phyloP scores from a whole-genome alignment of 1,139 yeast species.

The Debaryomyces sp. region DNA sequence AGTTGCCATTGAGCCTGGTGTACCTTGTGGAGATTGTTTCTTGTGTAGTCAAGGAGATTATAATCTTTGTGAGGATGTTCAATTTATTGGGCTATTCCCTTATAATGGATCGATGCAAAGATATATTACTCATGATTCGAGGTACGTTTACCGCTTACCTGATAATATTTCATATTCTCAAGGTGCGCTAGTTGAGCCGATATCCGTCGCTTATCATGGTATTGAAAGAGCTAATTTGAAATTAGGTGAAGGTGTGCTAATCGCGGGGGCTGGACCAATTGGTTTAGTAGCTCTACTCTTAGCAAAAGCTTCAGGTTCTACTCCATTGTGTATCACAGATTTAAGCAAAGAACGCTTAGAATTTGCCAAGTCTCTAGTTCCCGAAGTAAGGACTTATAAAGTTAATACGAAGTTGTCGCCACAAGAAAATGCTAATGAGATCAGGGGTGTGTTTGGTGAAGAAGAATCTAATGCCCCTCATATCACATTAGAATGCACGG shows the following conservation, averaged over 20 bases:
- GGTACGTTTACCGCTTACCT: slow-evolving; percentile 24
- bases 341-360: slow-evolving; percentile 22
- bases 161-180: slow-evolving; percentile 25
- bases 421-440: slow-evolving; percentile 28
- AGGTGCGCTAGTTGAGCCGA: slow-evolving; percentile 30
- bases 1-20: slow-evolving; percentile 30
- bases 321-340: slow-evolving; percentile 26
- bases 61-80: slow-evolving; percentile 26
- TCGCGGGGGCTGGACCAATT: slow-evolving; percentile 32
- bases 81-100: slow-evolving; percentile 26
- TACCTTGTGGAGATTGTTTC: slow-evolving; percentile 32
- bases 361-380: slow-evolving; percentile 25
- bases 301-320: slow-evolving; percentile 26
- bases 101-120: slow-evolving; percentile 29
- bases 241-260: slow-evolving; percentile 24
- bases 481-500: slow-evolving; percentile 31
- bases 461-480: slow-evolving; percentile 19
- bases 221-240: slow-evolving; percentile 23
- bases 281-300: slow-evolving; percentile 25
- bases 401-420: slow-evolving; percentile 18
- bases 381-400: slow-evolving; percentile 31
- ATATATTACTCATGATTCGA: slow-evolving; percentile 20
- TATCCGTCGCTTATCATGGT: slow-evolving; percentile 30
- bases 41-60: slow-evolving; percentile 29
- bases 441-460: slow-evolving; percentile 16